Percentiles rank a stretch among this genome's conserved stretches.
Evolutionary conservation across 208 protist species (phyloP).

Genomic region (Acanthamoeba castellanii): DNA sequence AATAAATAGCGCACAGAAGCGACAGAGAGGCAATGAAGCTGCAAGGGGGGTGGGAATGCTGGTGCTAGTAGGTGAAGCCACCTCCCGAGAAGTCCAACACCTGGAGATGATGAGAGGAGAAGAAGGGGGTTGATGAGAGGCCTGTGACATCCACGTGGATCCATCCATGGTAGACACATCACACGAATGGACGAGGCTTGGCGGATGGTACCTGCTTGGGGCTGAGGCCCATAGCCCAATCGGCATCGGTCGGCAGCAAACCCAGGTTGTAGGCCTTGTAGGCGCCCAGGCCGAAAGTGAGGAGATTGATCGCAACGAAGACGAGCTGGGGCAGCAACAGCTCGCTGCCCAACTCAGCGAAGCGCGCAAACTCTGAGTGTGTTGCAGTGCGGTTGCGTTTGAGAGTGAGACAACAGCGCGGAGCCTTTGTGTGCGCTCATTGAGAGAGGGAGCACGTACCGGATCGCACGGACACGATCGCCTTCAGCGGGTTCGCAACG

Average conservation of each 20-base stretch:
- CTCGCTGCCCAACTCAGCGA: slow-evolving; percentile 19
- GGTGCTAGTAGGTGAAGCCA: neutral
- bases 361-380: slow-evolving; percentile 2
- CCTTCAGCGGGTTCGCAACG: slow-evolving; percentile 44
- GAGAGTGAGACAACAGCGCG: neutral
- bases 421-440: neutral
- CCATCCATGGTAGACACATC: too few species aligned
- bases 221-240: neutral
- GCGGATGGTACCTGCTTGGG: neutral
- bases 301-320: slow-evolving; percentile 15
- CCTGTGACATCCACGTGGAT: too few species aligned
- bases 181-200: too few species aligned
- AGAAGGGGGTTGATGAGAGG: neutral
- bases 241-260: slow-evolving; percentile 49
- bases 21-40: neutral
- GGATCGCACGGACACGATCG: neutral
- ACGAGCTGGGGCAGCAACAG: slow-evolving; percentile 47
- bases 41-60: neutral
- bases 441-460: neutral
- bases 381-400: neutral
- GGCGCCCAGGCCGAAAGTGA: neutral
- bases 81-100: slow-evolving; percentile 12
- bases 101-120: neutral
- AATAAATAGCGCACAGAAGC: neutral
- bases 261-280: slow-evolving; percentile 74